Percentiles rank a stretch among this genome's conserved stretches.
Conservation (phyloP, 352 stramenopile species). For the Globisporangium megalacanthum region DNA sequence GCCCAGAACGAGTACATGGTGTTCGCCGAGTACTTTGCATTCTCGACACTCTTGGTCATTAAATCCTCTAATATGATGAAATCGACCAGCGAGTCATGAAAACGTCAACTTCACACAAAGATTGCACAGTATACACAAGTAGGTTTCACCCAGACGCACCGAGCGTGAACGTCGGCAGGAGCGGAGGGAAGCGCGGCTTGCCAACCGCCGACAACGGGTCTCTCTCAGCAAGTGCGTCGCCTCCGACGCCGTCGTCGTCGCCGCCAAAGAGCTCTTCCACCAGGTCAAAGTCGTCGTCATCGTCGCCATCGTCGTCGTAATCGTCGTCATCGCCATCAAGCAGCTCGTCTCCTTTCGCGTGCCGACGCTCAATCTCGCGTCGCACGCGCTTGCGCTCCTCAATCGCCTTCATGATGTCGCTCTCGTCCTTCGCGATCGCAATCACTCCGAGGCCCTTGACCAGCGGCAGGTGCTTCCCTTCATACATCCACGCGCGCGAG, state of each 20-base stretch:
- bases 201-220: conserved; percentile 38
- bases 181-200: conserved; percentile 29
- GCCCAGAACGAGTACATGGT: conserved; percentile 76
- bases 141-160: conserved; percentile 10
- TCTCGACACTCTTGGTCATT: conserved; percentile 38
- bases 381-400: conserved; percentile 64
- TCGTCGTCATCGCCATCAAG: conserved; percentile 8
- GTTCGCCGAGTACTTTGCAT: conserved; percentile 38
- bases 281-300: conserved; percentile 34
- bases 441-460: conserved; percentile 52
- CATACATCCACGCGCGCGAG: conserved; percentile 49
- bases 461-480: conserved; percentile 44
- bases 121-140: neutral
- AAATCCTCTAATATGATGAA: conserved; percentile 36
- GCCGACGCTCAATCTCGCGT: conserved; percentile 29
- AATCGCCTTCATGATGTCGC: conserved; percentile 53
- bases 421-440: conserved; percentile 34
- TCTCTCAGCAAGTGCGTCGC: conserved; percentile 33
- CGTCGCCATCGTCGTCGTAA: conserved; percentile 24
- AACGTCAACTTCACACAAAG: neutral
- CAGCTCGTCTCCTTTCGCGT: conserved; percentile 18
- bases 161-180: conserved; percentile 49
- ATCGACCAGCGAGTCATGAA: neutral
- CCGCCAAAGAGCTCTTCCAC: conserved; percentile 17
- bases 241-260: conserved; percentile 18